These are phyloP conservation scores for Trichomonascaceae sp. DNA, from an alignment of 1,139 yeast species.

Conservation along the genomic window DNA sequence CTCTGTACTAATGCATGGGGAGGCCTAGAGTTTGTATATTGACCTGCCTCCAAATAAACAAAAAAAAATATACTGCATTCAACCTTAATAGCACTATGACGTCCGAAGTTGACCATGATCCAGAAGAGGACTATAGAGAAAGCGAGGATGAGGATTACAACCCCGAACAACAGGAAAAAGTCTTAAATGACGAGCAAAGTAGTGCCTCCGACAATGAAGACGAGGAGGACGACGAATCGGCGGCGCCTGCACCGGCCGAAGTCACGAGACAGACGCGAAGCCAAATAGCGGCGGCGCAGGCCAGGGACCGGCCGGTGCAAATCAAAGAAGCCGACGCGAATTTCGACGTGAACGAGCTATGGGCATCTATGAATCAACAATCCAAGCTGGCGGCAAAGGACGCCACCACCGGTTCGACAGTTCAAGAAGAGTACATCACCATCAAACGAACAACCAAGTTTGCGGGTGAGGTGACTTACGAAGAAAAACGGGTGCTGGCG, in stretches of 20 bases:
- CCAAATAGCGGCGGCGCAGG: slow-evolving; percentile 14
- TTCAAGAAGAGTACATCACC: slow-evolving; percentile 37
- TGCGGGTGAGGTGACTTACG: slow-evolving; percentile 76
- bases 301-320: slow-evolving; percentile 8
- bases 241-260: slow-evolving; percentile 26
- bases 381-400: slow-evolving; percentile 1
- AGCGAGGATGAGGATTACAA: slow-evolving; percentile 57
- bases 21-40: too few species aligned
- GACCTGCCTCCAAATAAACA: too few species aligned
- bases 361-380: slow-evolving; percentile 35
- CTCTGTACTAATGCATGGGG: too few species aligned
- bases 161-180: slow-evolving; percentile 24
- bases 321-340: slow-evolving; percentile 11
- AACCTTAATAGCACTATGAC: too few species aligned
- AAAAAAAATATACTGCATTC: too few species aligned
- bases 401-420: neutral
- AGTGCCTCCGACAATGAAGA: slow-evolving; percentile 11
- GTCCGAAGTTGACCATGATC: too few species aligned
- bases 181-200: slow-evolving; percentile 13
- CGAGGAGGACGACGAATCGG: slow-evolving; percentile 24
- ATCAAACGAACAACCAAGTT: slow-evolving; percentile 72
- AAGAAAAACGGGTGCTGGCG: slow-evolving; percentile 61
- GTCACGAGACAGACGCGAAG: slow-evolving; percentile 26
- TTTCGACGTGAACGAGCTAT: slow-evolving; percentile 38
- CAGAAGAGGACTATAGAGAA: slow-evolving; percentile 36